A percentile compares a stretch with the other conserved stretches of the same genome.
These are phyloP conservation scores for Plasmodium blacklocki DNA, from an alignment of 169 alveolate genomes.

Conservation along the genomic window DNA sequence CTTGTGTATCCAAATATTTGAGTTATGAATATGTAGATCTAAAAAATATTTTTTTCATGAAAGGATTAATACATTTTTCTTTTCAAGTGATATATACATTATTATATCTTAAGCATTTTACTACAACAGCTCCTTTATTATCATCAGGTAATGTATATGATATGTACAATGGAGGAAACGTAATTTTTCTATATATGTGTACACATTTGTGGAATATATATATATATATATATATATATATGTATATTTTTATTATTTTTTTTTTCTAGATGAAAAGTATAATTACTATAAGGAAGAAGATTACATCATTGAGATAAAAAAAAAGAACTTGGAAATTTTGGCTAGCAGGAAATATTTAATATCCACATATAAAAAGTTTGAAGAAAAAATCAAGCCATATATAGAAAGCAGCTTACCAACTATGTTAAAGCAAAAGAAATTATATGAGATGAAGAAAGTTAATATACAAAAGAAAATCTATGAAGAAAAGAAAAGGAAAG, in stretches of 20 bases:
- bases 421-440: constrained; percentile 68
- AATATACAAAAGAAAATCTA: constrained; percentile 64
- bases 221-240: neutral
- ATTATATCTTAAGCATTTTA: constrained; percentile 24
- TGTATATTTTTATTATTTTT: neutral
- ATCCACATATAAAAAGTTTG: constrained; percentile 54
- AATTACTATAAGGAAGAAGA: constrained; percentile 55
- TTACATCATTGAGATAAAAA: constrained; percentile 34
- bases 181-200: no score
- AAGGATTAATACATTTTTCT: constrained; percentile 39
- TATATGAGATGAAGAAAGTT: constrained; percentile 36
- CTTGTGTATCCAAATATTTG: constrained; percentile 65
- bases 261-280: constrained; percentile 31
- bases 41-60: constrained; percentile 42
- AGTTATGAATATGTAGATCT: constrained; percentile 65
- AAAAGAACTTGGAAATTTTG: constrained; percentile 30
- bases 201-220: neutral
- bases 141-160: constrained; percentile 18
- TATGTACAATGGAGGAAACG: no score
- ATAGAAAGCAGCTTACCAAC: constrained; percentile 74
- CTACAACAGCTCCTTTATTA: constrained; percentile 27
- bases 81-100: constrained; percentile 27
- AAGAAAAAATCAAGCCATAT: constrained; percentile 71
- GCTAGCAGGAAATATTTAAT: constrained; percentile 69
- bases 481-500: constrained; percentile 66